Percentiles rank a stretch among this genome's conserved stretches.
Evolutionary conservation across 768 basidiomycete species (phyloP).

Genomic region (Pulveroboletus frians): DNA sequence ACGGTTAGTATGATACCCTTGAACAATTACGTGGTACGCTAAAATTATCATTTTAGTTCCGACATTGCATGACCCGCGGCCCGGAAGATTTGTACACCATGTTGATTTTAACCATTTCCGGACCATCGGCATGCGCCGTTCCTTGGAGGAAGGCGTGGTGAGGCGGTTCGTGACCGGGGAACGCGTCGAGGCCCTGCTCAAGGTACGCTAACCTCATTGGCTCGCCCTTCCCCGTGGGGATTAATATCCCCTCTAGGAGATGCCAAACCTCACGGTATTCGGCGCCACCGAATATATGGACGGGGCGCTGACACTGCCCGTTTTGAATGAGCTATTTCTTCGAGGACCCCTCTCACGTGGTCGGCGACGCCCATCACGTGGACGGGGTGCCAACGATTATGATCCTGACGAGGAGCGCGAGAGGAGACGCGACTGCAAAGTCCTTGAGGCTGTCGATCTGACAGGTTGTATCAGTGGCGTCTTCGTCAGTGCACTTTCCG

Average conservation of each 20-base stretch:
- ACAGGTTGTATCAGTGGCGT: conserved; percentile 93
- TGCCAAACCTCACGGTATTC: conserved; percentile 78
- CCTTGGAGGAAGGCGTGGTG: conserved; percentile 82
- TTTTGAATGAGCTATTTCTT: conserved; percentile 86
- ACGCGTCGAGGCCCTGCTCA: conserved; percentile 71
- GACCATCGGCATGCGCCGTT: conserved; percentile 92
- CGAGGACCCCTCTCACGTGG: conserved; percentile 71
- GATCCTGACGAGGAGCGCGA: conserved; percentile 74
- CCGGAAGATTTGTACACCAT: conserved; percentile 78
- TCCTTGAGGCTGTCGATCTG: conserved; percentile 85
- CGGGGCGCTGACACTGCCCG: conserved; percentile 75
- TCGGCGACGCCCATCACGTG: conserved; percentile 62
- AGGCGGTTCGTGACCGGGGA: conserved; percentile 92
- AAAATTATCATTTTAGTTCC: conserved; percentile 45
- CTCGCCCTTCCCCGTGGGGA: conserved; percentile 2
- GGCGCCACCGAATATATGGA: conserved; percentile 99
- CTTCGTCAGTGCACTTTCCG: conserved; percentile 79
- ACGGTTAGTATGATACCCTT: conserved; percentile 41
- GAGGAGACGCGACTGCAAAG: conserved; percentile 64
- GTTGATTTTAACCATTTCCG: conserved; percentile 96
- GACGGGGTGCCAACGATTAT: conserved; percentile 50
- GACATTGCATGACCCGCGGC: conserved; percentile 60
- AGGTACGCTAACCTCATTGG: conserved; percentile 42
- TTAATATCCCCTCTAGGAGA: conserved; percentile 52
- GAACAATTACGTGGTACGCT: conserved; percentile 5